These are phyloP conservation scores for Mallotus japonicus DNA, from an alignment of 441 rosid species.

Conservation along the genomic window DNA sequence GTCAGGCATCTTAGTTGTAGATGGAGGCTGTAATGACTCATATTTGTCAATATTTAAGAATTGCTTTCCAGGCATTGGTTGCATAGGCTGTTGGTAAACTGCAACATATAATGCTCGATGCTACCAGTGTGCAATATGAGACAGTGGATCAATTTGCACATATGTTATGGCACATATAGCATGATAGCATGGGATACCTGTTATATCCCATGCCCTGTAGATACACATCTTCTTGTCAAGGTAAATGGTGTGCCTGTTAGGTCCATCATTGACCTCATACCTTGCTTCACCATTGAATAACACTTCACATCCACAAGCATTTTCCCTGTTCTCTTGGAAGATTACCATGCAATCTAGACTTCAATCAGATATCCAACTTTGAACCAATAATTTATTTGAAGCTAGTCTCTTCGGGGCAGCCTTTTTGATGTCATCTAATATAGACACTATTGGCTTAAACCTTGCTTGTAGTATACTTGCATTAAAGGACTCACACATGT, in stretches of 20 bases:
- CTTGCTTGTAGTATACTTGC: not conserved
- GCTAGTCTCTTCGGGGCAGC: not conserved
- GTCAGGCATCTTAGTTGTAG: no score
- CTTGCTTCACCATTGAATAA: not conserved
- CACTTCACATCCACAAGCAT: not conserved
- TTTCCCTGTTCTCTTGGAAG: not conserved
- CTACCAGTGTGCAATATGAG: not conserved
- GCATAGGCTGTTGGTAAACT: not conserved
- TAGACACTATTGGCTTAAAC: not conserved
- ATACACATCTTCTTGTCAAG: not conserved
- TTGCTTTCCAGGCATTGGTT: not conserved
- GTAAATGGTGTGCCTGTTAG: not conserved
- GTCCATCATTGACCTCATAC: not conserved
- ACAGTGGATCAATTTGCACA: not conserved
- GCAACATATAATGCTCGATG: not conserved
- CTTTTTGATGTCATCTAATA: not conserved
- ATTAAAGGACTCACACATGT: not conserved
- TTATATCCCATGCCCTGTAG: not conserved
- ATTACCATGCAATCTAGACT: not conserved
- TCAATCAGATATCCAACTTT: not conserved
- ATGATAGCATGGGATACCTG: not conserved
- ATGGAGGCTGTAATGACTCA: no score
- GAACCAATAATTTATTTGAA: not conserved
- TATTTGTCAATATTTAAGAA: not conserved
- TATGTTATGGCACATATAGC: not conserved